A percentile compares a stretch with the other conserved stretches of the same genome.
phyloP scores from a whole-genome alignment of 495 filamentous ascomycete species.

The Wilcoxina mikolae region DNA sequence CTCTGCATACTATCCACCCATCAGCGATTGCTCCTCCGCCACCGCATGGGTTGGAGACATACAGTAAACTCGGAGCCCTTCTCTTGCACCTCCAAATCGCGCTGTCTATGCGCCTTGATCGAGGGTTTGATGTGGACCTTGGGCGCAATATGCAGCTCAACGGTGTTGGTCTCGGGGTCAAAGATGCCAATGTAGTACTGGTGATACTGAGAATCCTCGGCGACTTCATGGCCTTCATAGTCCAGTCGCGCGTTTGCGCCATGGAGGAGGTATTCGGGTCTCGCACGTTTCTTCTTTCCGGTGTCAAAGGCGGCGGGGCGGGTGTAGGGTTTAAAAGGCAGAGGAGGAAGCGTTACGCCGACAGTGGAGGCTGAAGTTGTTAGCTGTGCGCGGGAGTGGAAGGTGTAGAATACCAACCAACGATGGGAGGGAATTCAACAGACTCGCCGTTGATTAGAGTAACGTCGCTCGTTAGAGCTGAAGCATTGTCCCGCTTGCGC shows the following conservation, averaged over 20 bases:
- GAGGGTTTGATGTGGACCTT: conserved; percentile 56
- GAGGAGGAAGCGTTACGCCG: conserved; percentile 18
- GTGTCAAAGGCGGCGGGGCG: background rate
- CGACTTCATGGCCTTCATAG: conserved; percentile 63
- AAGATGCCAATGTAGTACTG: conserved; percentile 81
- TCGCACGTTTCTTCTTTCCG: conserved; percentile 28
- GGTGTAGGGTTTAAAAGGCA: conserved; percentile 17
- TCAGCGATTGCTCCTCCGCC: too few relatives aligned
- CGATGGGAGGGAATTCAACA: conserved; percentile 20
- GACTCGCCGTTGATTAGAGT: conserved; percentile 11
- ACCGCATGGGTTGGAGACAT: too few relatives aligned
- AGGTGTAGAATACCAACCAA: conserved; percentile 12
- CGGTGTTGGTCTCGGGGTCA: conserved; percentile 54
- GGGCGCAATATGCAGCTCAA: conserved; percentile 54
- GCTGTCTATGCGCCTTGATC: conserved; percentile 39
- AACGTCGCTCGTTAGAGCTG: background rate
- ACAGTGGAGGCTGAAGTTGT: conserved; percentile 20
- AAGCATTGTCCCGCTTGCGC: conserved; percentile 14
- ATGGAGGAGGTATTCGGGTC: conserved; percentile 54
- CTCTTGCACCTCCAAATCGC: conserved; percentile 33
- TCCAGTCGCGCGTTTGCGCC: conserved; percentile 65
- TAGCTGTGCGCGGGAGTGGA: conserved; percentile 1
- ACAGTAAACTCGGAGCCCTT: conserved; percentile 14
- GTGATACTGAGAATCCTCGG: conserved; percentile 46
- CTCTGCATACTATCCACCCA: too few relatives aligned